Percentiles rank a stretch among this genome's conserved stretches.
Evolutionary conservation across 805 yeast genomes (phyloP).

Genomic region (Starmerella tilneyi): DNA sequence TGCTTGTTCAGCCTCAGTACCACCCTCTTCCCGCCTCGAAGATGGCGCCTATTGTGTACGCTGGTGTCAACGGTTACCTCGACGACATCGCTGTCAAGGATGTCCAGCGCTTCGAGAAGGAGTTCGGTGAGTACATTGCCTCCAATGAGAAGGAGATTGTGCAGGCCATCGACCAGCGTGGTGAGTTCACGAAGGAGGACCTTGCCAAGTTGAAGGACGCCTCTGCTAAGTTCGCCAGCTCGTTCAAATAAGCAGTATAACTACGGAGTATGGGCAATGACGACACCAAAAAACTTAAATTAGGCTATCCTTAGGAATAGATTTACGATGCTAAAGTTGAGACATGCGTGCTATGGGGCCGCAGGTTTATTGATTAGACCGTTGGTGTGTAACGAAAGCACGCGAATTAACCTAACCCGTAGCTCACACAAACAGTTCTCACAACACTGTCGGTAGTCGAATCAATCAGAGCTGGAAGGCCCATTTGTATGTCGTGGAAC

Average conservation of each 20-base stretch:
- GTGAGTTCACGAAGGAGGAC: slow-evolving; percentile 80
- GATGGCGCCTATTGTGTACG: slow-evolving; percentile 96
- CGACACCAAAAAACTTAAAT: slow-evolving; percentile 9
- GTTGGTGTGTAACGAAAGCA: no score
- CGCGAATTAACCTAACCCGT: no score
- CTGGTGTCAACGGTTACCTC: slow-evolving; percentile 99
- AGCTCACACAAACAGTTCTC: background rate
- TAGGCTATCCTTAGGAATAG: slow-evolving; percentile 8
- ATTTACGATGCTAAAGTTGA: slow-evolving; percentile 6
- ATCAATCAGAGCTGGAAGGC: no score
- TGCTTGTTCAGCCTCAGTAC: slow-evolving; percentile 96
- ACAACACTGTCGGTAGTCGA: no score
- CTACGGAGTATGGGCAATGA: slow-evolving; percentile 4
- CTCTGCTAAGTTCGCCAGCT: slow-evolving; percentile 84
- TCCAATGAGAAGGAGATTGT: slow-evolving; percentile 78
- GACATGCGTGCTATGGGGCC: no score
- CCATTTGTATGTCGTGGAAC: background rate
- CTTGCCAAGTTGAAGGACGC: slow-evolving; percentile 81
- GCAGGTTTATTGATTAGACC: no score
- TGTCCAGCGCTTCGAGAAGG: slow-evolving; percentile 82
- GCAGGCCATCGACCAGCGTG: slow-evolving; percentile 73
- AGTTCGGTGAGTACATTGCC: slow-evolving; percentile 85
- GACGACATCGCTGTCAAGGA: slow-evolving; percentile 76
- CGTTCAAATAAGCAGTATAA: slow-evolving; percentile 44
- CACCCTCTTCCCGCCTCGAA: slow-evolving; percentile 96